Base-by-base conservation (phyloP, 495 filamentous ascomycete genomes). In the Immersiella caudata region DNA sequence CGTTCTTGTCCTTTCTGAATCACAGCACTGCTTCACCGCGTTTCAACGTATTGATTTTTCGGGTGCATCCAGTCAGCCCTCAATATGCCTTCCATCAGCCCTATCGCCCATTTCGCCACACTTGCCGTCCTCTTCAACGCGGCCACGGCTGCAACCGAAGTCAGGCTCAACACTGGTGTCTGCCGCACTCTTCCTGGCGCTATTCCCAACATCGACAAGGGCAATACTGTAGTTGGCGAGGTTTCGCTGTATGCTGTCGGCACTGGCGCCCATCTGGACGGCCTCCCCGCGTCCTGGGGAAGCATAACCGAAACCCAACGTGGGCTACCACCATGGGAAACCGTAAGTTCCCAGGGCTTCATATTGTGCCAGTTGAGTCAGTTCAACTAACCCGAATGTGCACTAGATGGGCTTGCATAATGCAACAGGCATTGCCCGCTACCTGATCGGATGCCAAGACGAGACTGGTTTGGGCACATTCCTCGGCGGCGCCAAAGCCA, bases 171-270 rank as follows among this genome's bases (percentile, higher is more conserved):
- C 16, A 50, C 36, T 14, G 61, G 61, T 18, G 46, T 63, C 0
- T 63, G 61, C 61, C 21, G 26, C 0, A 18, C 12, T 46, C 27
- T 54, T 16, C 16, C 16, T 0, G 40, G 61, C 6, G 16, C 61
- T 8, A 12, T 63, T 24, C 46, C 21, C 22, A 33, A 16, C 25
- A 2, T 18, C 11, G 21, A 63, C 61, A 63, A 24, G 6, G 49
- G 49, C 46, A 29, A 27, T 18, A 24, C 22, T 46, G 6, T n/a
- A 1, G 61, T 63, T 40, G 61, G 61, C 46, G 61, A 63, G 16
- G 46, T 63, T 1, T 18, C 6, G 6, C 61, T 63, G 5, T 18
- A 25, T 0, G 36, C 61, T 6, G 14, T 18, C 2, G 61, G 46
- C 22, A 63, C 61, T 2, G 61, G 61, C 0, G 27, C 46, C 14